Evolutionary conservation across 2,329 filamentous ascomycete species (phyloP), one percentile per base, ranked within the genome.

Genomic region (Exophiala bonariae): DNA sequence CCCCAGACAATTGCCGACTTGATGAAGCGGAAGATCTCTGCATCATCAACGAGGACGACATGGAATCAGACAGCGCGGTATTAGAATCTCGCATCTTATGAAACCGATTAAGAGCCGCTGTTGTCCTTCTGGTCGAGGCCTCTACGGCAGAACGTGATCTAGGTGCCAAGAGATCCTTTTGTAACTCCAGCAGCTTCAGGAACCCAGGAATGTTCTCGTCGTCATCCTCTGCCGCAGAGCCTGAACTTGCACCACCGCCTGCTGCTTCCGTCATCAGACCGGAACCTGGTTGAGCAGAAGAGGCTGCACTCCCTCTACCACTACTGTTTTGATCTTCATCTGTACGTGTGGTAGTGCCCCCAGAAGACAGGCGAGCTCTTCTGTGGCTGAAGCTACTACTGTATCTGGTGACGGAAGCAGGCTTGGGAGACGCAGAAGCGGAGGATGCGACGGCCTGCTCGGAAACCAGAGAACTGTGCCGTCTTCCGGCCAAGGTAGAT

Each of bases 311-410:
- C 3, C 68, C 71, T 61, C 68, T 75, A 8, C 74, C 75, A 62
- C 91, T 96, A 18, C 74, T 77, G 39, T 61, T 66, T 44, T 69
- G 71, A 49, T 78, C 75, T 40, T 78, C 75, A 39, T 77, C 75
- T 3, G 68, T 64, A 49, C 52, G 52, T 18, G 65, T 68, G 38
- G 85, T 88, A 16, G 81, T 78, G 16, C 86, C 86, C 23, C 87
- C 85, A 47, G 86, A 86, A 0, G 90, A 95, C 18, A 85, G 81
- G 35, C 90, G 82, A 20, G 81, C 85, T 44, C 88, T 82, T 36
- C 93, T 82, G 64, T 96, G 89, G 5, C 86, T 87, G 61, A 99
- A 99, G 62, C 91, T 96, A 67, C 92, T 97, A 66, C 89, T 95
- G 64, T 95, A 97, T 37, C 88, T 83, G 50, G 83, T 85, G n/a